Conservation (phyloP, 2,329 filamentous ascomycete genomes). For the Hymenoscyphus linearis region DNA sequence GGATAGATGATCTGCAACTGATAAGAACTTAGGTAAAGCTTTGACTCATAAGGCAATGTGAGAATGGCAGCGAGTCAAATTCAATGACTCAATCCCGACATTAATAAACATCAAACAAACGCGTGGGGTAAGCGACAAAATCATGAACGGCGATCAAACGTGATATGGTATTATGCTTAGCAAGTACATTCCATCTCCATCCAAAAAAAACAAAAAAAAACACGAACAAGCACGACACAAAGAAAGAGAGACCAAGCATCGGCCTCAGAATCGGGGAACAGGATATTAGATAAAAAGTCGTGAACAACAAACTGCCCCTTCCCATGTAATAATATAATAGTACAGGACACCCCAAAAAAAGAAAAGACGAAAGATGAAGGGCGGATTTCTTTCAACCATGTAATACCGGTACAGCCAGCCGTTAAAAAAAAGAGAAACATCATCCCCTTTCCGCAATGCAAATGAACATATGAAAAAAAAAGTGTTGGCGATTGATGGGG, state of each 20-base stretch:
- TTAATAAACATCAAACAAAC: not conserved
- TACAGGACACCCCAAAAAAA: slow-evolving; percentile 1
- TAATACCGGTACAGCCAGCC: slow-evolving; percentile 11
- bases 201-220: not conserved
- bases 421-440: not conserved
- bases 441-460: slow-evolving; percentile 11
- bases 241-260: no score
- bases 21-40: no score
- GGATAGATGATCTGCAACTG: no score
- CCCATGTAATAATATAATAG: not conserved
- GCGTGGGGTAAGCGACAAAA: not conserved
- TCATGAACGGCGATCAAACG: slow-evolving; percentile 2
- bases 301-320: not conserved
- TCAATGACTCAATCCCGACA: not conserved
- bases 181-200: not conserved
- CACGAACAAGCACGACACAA: no score
- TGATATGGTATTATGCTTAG: slow-evolving; percentile 7
- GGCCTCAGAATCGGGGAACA: not conserved
- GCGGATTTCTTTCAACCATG: not conserved
- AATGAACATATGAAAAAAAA: slow-evolving; percentile 6
- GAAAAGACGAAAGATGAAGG: not conserved
- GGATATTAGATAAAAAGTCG: not conserved
- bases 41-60: no score
- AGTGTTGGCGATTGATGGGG: no score
- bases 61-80: not conserved